These are phyloP conservation scores for Coemansia sp. DNA, from an alignment of 192 early-diverging fungal species.

Conservation along the genomic window DNA sequence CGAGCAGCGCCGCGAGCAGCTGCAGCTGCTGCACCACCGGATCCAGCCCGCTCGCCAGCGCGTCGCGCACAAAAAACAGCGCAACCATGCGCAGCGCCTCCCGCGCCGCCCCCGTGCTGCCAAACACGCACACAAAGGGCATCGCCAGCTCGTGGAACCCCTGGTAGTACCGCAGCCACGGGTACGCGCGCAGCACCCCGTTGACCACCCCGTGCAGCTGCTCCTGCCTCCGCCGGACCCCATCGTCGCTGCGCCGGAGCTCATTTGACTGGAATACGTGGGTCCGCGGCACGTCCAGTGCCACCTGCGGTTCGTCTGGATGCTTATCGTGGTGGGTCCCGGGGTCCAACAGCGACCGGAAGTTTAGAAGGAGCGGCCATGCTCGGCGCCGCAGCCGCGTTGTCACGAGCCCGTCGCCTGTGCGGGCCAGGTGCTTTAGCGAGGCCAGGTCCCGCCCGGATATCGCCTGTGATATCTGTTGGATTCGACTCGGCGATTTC, in stretches of 20 bases:
- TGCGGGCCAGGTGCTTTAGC: conserved; percentile 40
- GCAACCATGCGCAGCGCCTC: conserved; percentile 57
- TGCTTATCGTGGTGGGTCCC: conserved; percentile 13
- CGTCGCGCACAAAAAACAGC: conserved; percentile 54
- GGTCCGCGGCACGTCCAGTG: conserved; percentile 38
- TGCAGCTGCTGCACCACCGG: conserved; percentile 35
- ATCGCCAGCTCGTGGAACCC: conserved; percentile 55
- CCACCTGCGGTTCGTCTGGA: conserved; percentile 40
- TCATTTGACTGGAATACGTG: conserved; percentile 30
- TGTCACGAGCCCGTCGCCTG: conserved; percentile 32
- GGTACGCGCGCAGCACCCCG: conserved; percentile 55
- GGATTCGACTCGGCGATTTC: background rate
- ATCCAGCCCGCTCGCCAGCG: conserved; percentile 42
- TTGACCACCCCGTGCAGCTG: conserved; percentile 53
- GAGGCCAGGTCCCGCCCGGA: conserved; percentile 25
- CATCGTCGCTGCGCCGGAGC: conserved; percentile 18
- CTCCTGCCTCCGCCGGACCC: conserved; percentile 49
- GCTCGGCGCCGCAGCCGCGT: conserved; percentile 35
- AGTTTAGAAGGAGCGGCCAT: conserved; percentile 49
- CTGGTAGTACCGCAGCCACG: conserved; percentile 70
- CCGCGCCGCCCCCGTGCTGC: conserved; percentile 53
- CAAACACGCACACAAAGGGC: conserved; percentile 55
- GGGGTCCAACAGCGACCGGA: conserved; percentile 32
- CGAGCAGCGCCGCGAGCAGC: conserved; percentile 34
- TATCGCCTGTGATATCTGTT: conserved; percentile 44